Base-by-base conservation (phyloP, 345 rosid genomes). In the Melaleuca quinquenervia region DNA sequence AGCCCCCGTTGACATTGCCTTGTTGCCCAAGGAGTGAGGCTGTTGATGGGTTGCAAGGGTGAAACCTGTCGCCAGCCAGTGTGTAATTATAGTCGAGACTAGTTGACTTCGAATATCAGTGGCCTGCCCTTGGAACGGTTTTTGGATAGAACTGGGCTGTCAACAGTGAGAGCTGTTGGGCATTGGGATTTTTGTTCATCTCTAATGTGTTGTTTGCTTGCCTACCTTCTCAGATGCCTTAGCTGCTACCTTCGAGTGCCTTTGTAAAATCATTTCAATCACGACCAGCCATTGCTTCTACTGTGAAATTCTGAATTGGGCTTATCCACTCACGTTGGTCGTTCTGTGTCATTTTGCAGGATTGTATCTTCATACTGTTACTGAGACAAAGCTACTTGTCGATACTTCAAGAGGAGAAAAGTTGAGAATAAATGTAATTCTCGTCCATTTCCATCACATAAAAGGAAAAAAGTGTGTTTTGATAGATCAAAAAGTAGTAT, bases 351-450 rank as follows among this genome's bases (percentile, higher is more conserved):
- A 32, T 70, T 74, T 74, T 90, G 82, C 91, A 94, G 96, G 90
- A 87, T 87, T 93, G 52, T 94, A 93, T 85, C 88, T 93, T 49
- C 92, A 92, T 82, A 90, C 94, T 14, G 94, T 88, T 52, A 93
- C 93, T 1, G 94, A 93, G 87, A 91, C 95, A 8, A 91, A 90
- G 90, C 94, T 94, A 36, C 84, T 90, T n/a, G 96, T 94, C 56
- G 96, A 94, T 88, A 94, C 95, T 78, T 94, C 96, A 82, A 90
- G 96, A 90, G 93, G 96, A 58, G 96, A 94, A 90, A 90, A 85
- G 50, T 88, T 94, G 11, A 94, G 87, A 16, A 93, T 94, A 89
- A 93, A 92, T 85, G 96, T 94, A 94, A 90, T 83, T 12, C 64
- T 52, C 82, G 84, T 82, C n/a, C 7, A 6, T 84, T n/a, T 41